Conservation (phyloP, 2,329 filamentous ascomycete genomes). For the Cryphonectria naterciae region DNA sequence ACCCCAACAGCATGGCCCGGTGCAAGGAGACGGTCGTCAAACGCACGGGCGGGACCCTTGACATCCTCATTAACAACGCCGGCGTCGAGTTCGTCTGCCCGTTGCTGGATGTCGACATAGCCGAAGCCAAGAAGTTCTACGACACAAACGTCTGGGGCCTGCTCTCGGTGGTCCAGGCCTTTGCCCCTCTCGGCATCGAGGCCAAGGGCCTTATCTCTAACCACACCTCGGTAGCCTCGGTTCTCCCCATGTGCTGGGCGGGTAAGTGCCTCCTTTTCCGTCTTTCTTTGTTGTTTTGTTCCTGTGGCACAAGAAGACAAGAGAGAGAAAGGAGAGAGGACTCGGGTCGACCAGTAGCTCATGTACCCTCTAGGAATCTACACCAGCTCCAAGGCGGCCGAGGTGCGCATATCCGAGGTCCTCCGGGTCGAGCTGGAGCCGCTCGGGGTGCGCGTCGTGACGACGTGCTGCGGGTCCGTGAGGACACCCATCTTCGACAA, state of each 20-base stretch:
- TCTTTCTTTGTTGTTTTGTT: no score
- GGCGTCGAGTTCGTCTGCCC: conserved; percentile 12
- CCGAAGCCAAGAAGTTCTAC: conserved; percentile 19
- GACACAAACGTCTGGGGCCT: conserved; percentile 21
- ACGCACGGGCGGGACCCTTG: conserved; percentile 9
- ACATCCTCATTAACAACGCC: conserved; percentile 17
- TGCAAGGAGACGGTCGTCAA: conserved; percentile 8
- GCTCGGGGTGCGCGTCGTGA: conserved; percentile 15
- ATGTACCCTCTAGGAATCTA: no score
- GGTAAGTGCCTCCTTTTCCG: no score
- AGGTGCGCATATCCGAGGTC: conserved; percentile 6
- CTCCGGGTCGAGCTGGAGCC: conserved; percentile 9
- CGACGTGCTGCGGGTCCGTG: conserved; percentile 3
- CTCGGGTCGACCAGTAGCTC: no score
- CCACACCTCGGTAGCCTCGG: conserved; percentile 15
- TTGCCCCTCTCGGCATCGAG: conserved; percentile 15
- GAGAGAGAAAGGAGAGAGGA: no score
- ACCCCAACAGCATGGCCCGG: neutral
- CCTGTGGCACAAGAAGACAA: no score
- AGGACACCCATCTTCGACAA: conserved; percentile 20
- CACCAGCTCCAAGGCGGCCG: conserved; percentile 18
- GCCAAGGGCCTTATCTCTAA: conserved; percentile 18
- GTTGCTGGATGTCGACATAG: conserved; percentile 18
- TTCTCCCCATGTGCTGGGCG: conserved; percentile 20
- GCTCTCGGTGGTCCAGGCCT: conserved; percentile 14